Percentiles rank a stretch among this genome's conserved stretches.
phyloP scores from a whole-genome alignment of 345 rosid species.

The Salix koriyanagi region DNA sequence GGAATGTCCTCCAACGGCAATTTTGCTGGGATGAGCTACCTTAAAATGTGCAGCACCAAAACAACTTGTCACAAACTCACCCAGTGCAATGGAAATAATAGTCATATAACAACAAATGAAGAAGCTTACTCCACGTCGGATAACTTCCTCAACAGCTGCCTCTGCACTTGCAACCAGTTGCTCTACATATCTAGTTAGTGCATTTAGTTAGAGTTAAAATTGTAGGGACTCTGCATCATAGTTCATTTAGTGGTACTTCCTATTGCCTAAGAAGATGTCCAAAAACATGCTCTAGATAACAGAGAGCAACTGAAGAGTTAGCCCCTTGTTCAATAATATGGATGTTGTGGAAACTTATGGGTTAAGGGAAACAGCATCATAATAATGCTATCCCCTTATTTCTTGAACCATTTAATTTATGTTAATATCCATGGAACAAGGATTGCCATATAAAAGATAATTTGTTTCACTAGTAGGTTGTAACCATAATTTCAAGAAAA shows the following conservation, averaged over 20 bases:
- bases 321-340: background rate
- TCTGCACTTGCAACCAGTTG: constrained; percentile 94
- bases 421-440: background rate
- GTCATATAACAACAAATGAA: constrained; percentile 6
- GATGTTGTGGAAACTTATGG: background rate
- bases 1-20: constrained; percentile 96
- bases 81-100: background rate
- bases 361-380: background rate
- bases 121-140: constrained; percentile 71
- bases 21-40: constrained; percentile 90
- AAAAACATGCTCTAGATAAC: background rate
- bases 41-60: constrained; percentile 28
- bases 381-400: background rate
- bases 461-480: background rate
- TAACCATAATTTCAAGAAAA: background rate
- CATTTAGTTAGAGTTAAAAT: constrained; percentile 3
- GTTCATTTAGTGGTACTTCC: background rate
- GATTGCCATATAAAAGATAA: background rate
- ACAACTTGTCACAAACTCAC: constrained; percentile 15
- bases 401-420: background rate
- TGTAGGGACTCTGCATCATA: background rate
- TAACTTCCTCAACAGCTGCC: constrained; percentile 98
- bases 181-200: constrained; percentile 68
- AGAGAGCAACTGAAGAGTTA: background rate
- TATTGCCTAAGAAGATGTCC: background rate